phyloP scores from a whole-genome alignment of 495 filamentous ascomycete genomes.

The Talaromyces proteolyticus region DNA sequence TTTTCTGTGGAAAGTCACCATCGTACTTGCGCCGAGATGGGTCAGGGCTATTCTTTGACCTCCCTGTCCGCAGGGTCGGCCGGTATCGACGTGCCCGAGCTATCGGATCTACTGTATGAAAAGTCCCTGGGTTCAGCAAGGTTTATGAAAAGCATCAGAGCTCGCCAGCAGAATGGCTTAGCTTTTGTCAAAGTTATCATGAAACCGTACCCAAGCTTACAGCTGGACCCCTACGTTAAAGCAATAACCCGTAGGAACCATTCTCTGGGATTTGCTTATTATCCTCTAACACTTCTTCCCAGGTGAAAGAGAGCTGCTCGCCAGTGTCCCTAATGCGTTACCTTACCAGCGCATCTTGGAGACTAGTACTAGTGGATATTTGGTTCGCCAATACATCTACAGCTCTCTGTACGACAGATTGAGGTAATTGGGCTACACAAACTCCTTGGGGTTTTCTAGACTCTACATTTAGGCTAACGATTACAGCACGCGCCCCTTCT shows the following conservation, averaged over 20 bases:
- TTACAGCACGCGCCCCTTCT: conserved; percentile 85
- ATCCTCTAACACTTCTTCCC: conserved; percentile 10
- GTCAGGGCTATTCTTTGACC: conserved; percentile 91
- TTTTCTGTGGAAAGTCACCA: background rate
- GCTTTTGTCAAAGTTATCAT: conserved; percentile 91
- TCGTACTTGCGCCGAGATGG: conserved; percentile 55
- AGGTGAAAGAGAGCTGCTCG: conserved; percentile 77
- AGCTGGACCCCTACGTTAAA: conserved; percentile 70
- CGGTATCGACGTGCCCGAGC: conserved; percentile 89
- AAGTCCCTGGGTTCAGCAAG: conserved; percentile 88
- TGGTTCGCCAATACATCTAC: conserved; percentile 94
- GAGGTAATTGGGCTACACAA: conserved; percentile 64
- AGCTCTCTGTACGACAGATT: conserved; percentile 97
- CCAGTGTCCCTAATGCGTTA: conserved; percentile 85
- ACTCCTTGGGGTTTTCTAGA: background rate
- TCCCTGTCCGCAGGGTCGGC: conserved; percentile 85
- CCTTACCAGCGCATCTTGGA: conserved; percentile 86
- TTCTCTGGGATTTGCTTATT: background rate
- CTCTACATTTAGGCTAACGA: conserved; percentile 1
- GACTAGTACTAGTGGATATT: conserved; percentile 83
- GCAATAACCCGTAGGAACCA: conserved; percentile 61
- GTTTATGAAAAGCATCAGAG: conserved; percentile 95
- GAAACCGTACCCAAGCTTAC: conserved; percentile 76
- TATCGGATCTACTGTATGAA: conserved; percentile 85
- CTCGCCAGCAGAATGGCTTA: conserved; percentile 80